Percentiles rank a stretch among this genome's conserved stretches.
Evolutionary conservation across 768 basidiomycete genomes (phyloP).

Genomic region (Suillus americanus): DNA sequence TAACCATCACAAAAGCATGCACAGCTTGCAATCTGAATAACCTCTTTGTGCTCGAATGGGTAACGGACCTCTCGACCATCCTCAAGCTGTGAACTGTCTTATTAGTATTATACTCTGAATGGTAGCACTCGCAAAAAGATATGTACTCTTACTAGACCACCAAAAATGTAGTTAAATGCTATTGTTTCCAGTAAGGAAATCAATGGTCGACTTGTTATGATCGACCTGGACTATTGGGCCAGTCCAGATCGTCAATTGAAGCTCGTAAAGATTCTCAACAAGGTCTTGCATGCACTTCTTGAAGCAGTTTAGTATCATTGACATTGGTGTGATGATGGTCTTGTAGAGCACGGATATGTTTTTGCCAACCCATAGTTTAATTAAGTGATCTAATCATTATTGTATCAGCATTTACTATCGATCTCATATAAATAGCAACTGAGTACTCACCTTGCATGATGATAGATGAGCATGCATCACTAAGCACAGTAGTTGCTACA

Average conservation of each 20-base stretch:
- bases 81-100: neutral
- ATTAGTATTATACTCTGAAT: too few relatives aligned
- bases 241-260: neutral
- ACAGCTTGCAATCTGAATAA: neutral
- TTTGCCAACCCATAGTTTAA: too few relatives aligned
- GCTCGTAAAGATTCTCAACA: too few relatives aligned
- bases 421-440: too few relatives aligned
- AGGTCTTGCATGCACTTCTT: too few relatives aligned
- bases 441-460: too few relatives aligned
- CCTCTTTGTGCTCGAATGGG: neutral
- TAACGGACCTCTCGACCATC: neutral
- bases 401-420: too few relatives aligned
- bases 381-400: too few relatives aligned
- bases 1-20: too few relatives aligned
- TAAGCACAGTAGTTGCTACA: too few relatives aligned
- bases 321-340: neutral
- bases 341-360: too few relatives aligned
- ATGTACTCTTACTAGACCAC: neutral
- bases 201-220: neutral
- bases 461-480: too few relatives aligned
- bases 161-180: neutral
- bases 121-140: neutral
- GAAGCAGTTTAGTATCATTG: neutral
- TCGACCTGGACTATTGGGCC: neutral
- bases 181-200: neutral